phyloP scores from a whole-genome alignment of 2,329 filamentous ascomycete species.

The Colletotrichum musicola region DNA sequence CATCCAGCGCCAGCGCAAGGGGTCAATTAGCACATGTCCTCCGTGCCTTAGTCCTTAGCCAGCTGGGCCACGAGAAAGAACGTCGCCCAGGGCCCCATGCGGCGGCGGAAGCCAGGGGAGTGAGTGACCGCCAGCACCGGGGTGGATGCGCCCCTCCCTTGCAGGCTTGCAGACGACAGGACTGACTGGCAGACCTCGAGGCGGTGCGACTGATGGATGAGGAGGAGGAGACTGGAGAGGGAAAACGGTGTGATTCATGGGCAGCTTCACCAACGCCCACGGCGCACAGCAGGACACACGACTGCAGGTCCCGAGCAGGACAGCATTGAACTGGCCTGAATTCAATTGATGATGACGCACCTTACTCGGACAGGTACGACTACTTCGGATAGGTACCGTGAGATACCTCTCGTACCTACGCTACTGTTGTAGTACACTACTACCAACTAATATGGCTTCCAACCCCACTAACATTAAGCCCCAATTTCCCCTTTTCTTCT shows the following conservation, averaged over 20 bases:
- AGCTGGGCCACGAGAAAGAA: not conserved
- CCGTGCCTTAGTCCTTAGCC: constrained; percentile 1
- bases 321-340: too few relatives aligned
- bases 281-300: constrained; percentile 16
- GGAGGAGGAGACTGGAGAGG: too few relatives aligned
- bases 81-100: constrained; percentile 32
- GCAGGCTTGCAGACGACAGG: not conserved
- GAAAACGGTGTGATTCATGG: not conserved
- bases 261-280: not conserved
- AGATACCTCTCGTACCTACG: too few relatives aligned
- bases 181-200: too few relatives aligned
- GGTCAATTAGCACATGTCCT: constrained; percentile 24
- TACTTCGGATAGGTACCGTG: too few relatives aligned
- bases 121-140: not conserved
- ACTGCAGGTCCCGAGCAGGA: constrained; percentile 1
- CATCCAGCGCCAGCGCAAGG: constrained; percentile 12
- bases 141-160: constrained; percentile 6
- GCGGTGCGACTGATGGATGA: too few relatives aligned
- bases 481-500: constrained; percentile 34
- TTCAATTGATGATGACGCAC: too few relatives aligned
- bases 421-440: not conserved
- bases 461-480: constrained; percentile 19
- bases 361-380: too few relatives aligned
- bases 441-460: too few relatives aligned
- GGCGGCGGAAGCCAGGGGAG: constrained; percentile 25